Base-by-base conservation (phyloP, 23 red algal species). In the Cyanidiococcus yangmingshanensis region DNA sequence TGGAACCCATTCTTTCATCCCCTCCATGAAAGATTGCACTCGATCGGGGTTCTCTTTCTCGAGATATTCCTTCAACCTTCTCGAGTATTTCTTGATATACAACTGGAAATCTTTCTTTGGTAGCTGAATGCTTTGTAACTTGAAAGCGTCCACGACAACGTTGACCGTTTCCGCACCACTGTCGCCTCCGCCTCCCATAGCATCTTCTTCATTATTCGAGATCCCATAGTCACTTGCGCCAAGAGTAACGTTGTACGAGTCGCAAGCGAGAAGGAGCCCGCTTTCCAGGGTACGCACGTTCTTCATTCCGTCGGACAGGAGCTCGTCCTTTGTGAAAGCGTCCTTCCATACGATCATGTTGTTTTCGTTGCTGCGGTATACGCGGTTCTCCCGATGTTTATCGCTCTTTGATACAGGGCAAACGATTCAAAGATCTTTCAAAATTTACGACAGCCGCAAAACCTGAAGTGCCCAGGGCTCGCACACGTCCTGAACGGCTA, bases 1-100 rank as follows among this genome's bases (percentile, higher is more conserved):
- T 1, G 83, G 83, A 7, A 86, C 58, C 83, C 83, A 86, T 39
- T 68, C 71, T 41, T 86, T 86, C 83, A 86, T 86, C 17, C 83
- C 83, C 21, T 57, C 77, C 83, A 86, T 86, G 63, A 86, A 86
- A 0, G 58, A 41, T 25, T 78, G 75, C 35, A 77, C 39, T 37
- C 74, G 34, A 0, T 39, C 74, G 7, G 83, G 31, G 35, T 77
- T 58, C 37, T 80, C 45, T 15, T 77, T 58, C 74, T 86, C 83
- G 27, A 86, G 74, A 51, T 86, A 68, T 2, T 67, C 83, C 37
- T 86, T 86, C 0, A 86, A 75, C 77, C 40, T 2, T 50, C 79
- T 86, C 12, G 39, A 39, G 54, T 86, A 86, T 21, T 74, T 77
- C 29, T 86, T 86, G 68, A 86, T 86, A 37, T 58, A 58, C 12